Percentiles rank a stretch among this genome's conserved stretches.
These are phyloP conservation scores for Syzygium grande DNA, from an alignment of 345 rosid species.

Conservation along the genomic window DNA sequence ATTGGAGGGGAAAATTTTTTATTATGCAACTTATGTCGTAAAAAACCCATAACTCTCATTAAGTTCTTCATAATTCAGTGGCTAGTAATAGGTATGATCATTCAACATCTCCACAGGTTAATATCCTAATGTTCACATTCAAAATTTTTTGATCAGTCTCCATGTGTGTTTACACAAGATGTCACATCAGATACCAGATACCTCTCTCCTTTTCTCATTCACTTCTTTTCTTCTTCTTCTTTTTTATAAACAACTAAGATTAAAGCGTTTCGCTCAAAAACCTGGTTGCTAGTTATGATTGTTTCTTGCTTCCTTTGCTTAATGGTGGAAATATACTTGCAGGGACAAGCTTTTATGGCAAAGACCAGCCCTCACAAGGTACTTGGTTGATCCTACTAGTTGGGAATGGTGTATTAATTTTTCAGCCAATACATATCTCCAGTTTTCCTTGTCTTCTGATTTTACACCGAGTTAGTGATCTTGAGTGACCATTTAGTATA, in stretches of 20 bases:
- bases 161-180: neutral
- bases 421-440: neutral
- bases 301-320: neutral
- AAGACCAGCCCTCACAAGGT: conserved; percentile 69
- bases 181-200: neutral
- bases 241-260: neutral
- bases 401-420: neutral
- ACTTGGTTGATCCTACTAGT: neutral
- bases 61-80: neutral
- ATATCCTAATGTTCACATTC: neutral
- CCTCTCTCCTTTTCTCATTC: neutral
- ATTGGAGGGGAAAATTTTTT: neutral
- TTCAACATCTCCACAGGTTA: neutral
- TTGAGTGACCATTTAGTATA: neutral
- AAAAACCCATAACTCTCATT: neutral
- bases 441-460: neutral
- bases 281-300: neutral
- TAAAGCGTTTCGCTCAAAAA: neutral
- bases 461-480: neutral
- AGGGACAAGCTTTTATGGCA: conserved; percentile 45
- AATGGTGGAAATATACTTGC: conserved; percentile 11
- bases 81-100: neutral
- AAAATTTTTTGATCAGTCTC: neutral
- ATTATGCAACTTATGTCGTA: neutral
- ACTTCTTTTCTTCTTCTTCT: neutral